phyloP scores from a whole-genome alignment of 1,284 basidiomycete species.

The Exobasidium cylindrosporum region DNA sequence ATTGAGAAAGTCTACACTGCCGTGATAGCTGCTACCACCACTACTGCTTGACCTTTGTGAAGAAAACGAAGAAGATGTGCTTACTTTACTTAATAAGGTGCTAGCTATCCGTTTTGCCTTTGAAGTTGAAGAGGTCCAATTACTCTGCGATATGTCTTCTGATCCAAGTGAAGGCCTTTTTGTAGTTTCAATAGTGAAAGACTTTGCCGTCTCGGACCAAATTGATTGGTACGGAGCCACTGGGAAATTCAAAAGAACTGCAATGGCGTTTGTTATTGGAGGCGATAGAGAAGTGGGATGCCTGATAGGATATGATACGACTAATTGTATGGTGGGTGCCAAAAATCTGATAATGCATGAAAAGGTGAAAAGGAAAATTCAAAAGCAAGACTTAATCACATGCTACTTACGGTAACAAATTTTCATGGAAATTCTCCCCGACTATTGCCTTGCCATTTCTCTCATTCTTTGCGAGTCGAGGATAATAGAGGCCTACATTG shows the following conservation, averaged over 20 bases:
- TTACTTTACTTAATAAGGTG: neutral
- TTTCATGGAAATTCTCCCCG: slow-evolving; percentile 29
- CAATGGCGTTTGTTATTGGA: slow-evolving; percentile 43
- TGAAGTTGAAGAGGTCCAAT: neutral
- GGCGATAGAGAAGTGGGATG: slow-evolving; percentile 29
- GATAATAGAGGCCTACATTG: slow-evolving; percentile 47
- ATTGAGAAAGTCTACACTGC: neutral
- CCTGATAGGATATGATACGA: slow-evolving; percentile 23
- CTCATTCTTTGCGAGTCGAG: slow-evolving; percentile 21
- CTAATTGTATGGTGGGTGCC: slow-evolving; percentile 26
- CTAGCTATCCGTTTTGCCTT: neutral
- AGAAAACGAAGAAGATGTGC: neutral
- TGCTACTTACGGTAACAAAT: slow-evolving; percentile 21
- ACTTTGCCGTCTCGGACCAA: slow-evolving; percentile 8
- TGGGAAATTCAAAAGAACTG: slow-evolving; percentile 44
- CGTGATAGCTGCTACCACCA: neutral
- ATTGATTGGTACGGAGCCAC: slow-evolving; percentile 4
- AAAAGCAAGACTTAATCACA: too few species aligned
- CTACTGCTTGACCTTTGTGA: neutral
- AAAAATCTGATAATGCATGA: too few species aligned
- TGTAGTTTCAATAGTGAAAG: too few species aligned
- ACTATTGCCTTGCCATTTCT: slow-evolving; percentile 16
- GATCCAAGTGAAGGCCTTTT: too few species aligned
- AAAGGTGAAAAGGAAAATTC: too few species aligned
- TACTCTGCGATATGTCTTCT: neutral